Evolutionary conservation across 495 filamentous ascomycete genomes (phyloP), one percentile per base, ranked within the genome.

Genomic region (Haplographium delicatum): DNA sequence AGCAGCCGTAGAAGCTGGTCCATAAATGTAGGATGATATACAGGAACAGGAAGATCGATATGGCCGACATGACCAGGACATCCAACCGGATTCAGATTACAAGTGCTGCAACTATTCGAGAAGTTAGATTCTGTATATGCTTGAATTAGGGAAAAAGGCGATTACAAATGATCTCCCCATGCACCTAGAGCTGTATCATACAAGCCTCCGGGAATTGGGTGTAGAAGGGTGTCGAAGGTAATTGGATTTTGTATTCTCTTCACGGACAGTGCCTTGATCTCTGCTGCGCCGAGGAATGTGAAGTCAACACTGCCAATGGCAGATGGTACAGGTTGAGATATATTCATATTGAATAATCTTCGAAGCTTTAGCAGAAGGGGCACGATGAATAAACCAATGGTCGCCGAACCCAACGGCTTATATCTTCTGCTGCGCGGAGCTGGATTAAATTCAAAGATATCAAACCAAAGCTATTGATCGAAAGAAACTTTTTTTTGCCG

Each of bases 41-140:
- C 83, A 35, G 85, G 86, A 9, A 91, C 82, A 3, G 94, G 91
- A 22, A 99, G 81, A 56, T 96, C 89, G 64, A 99, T 94, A 64
- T 97, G 93, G 42, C 94, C 94, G 26, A 82, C 76, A 71, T 99
- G 94, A 51, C 94, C 94, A 8, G 93, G 89, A 65, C 93, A 99
- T 44, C 79, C 80, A 53, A 79, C 80, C 56, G 80, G 81, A 11
- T 45, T 43, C 57, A 90, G 74, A 55, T 88, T 84, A 64, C 91
- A 96, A 68, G 91, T 96, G 60, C 87, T 80, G 68, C 91, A 96
- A 57, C 91, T 96, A 62, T 44, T 24, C 45, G 22, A 33, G 15
- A n/a, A 37, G 24, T 56, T 39, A 60, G 37, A 35, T 15, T 41
- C 15, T 25, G 16, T 0, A 31, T 7, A 26, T 47, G 42, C 58